Percentiles rank a stretch among this genome's conserved stretches.
phyloP scores from a whole-genome alignment of 331 rosid genomes.

The Stylosanthes scabra region DNA sequence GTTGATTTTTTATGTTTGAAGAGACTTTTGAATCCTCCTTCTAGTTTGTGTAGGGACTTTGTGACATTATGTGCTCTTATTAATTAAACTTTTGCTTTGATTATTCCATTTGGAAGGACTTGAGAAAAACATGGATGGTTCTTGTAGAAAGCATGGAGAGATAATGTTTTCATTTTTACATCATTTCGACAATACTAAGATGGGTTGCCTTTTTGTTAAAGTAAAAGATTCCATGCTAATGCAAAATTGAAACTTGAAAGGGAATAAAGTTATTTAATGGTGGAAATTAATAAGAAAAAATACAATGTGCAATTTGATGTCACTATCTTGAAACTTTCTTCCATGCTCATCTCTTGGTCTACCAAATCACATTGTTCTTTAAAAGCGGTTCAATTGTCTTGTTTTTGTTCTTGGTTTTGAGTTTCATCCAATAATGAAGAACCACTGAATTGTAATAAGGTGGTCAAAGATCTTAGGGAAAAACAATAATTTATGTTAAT shows the following conservation, averaged over 20 bases:
- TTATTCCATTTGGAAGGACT: too few relatives aligned
- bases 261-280: background rate
- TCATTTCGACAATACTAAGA: background rate
- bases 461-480: too few relatives aligned
- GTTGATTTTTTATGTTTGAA: background rate
- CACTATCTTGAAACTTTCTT: background rate
- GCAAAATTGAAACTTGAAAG: background rate
- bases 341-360: background rate
- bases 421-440: too few relatives aligned
- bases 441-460: too few relatives aligned
- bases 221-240: background rate
- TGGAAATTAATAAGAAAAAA: background rate
- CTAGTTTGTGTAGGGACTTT: background rate
- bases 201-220: background rate
- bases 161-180: background rate
- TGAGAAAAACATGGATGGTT: too few relatives aligned
- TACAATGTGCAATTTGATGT: background rate
- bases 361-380: background rate
- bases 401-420: too few relatives aligned
- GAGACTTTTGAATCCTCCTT: constrained; percentile 13
- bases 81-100: too few relatives aligned
- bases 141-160: background rate
- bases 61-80: background rate
- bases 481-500: too few relatives aligned
- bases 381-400: too few relatives aligned